phyloP scores from a whole-genome alignment of 805 yeast genomes.

The Starmera dryadoides region DNA sequence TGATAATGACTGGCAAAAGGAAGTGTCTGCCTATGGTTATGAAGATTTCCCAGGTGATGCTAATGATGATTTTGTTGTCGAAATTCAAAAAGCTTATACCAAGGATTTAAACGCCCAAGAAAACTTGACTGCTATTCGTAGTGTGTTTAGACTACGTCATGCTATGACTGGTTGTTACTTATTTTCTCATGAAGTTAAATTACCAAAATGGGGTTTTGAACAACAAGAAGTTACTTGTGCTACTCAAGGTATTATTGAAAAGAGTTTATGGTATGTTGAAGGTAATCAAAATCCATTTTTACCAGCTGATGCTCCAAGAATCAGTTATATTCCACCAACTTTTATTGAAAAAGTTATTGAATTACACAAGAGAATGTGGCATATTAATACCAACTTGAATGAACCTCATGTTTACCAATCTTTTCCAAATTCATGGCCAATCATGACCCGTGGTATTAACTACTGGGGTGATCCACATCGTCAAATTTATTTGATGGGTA shows the following conservation, averaged over 20 bases:
- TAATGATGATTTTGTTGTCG: slow-evolving; percentile 76
- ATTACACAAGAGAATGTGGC: slow-evolving; percentile 72
- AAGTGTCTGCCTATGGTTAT: slow-evolving; percentile 69
- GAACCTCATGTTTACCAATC: slow-evolving; percentile 69
- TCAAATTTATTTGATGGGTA: slow-evolving; percentile 69
- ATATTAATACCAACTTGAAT: slow-evolving; percentile 60
- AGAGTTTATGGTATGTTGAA: slow-evolving; percentile 70
- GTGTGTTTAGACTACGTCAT: slow-evolving; percentile 68
- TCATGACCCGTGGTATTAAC: slow-evolving; percentile 69
- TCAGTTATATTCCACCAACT: slow-evolving; percentile 45
- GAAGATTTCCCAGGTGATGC: slow-evolving; percentile 78
- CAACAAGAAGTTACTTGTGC: slow-evolving; percentile 86
- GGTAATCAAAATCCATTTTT: slow-evolving; percentile 48
- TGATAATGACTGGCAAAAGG: slow-evolving; percentile 77
- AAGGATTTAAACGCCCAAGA: slow-evolving; percentile 44
- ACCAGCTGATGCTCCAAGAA: slow-evolving; percentile 35
- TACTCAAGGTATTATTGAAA: slow-evolving; percentile 51
- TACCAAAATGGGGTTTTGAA: slow-evolving; percentile 79
- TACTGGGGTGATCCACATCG: slow-evolving; percentile 62
- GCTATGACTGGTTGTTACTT: slow-evolving; percentile 75
- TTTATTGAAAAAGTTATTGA: slow-evolving; percentile 58
- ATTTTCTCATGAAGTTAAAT: slow-evolving; percentile 66
- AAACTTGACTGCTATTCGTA: slow-evolving; percentile 55
- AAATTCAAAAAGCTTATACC: slow-evolving; percentile 52
- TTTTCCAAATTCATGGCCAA: slow-evolving; percentile 68